Base-by-base conservation (phyloP, 345 rosid species). In the Eucalyptus leucophloia region DNA sequence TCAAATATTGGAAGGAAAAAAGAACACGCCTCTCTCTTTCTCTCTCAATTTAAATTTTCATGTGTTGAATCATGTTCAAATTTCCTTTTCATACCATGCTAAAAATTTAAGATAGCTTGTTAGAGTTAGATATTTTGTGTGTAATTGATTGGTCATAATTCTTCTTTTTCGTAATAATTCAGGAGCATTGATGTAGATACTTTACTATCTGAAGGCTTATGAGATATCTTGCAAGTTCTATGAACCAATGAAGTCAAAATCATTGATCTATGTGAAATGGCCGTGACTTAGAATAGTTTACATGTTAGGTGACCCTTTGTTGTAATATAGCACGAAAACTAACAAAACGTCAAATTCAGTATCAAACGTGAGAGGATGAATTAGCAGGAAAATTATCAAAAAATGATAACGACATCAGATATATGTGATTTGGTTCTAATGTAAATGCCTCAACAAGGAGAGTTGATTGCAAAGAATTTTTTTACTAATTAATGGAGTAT, bases 281-380 rank as follows among this genome's bases (percentile, higher is more conserved):
- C 3, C 32, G 6, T 65, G 24, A 34, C 1, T 72, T 12, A 9
- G 0, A 37, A 19, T 0, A 34, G 2, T 72, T 34, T 72, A 12
- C 28, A 40, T 19, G 15, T 77, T 77, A 37, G 24, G 28, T 77
- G 45, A 77, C 83, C 45, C 8, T 77, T 77, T 77, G 47, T 37
- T 77, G 83, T 37, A 21, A 19, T 9, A 37, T 72, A 18, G 10
- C 26, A 37, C 0, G 3, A 37, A 72, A 34, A 37, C 45, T 72
- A 37, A 19, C 45, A 72, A 72, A 37, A 23, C 8, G 3, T 37
- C 82, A 72, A 72, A 72, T 37, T 72, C 45, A 37, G 23, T 37
- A 37, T 19, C 26, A 19, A 37, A 72, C 8, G 3, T 12, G 28
- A 11, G 83, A 72, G 26, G 82, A 18, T 11, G 13, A 37, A 77